Evolutionary conservation across 2,329 filamentous ascomycete species (phyloP).

Genomic region (Byssochlamys sp.): DNA sequence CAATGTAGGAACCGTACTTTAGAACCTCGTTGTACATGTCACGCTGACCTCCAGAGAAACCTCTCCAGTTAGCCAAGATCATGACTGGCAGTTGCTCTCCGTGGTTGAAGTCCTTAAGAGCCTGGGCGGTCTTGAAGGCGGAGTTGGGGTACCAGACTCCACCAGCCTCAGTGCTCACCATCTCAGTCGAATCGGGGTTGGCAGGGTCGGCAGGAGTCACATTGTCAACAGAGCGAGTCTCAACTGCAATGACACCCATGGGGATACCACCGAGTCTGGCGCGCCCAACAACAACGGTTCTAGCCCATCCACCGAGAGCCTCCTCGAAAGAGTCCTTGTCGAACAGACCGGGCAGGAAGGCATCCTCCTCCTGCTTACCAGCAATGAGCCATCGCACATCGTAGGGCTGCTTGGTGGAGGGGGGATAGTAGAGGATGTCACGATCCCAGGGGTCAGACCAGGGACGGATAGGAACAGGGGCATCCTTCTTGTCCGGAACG

Average conservation of each 20-base stretch:
- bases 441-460: constrained; percentile 84
- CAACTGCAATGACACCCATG: constrained; percentile 94
- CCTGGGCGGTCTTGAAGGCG: constrained; percentile 97
- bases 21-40: constrained; percentile 99
- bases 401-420: constrained; percentile 74
- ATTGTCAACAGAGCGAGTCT: constrained; percentile 93
- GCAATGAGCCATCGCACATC: constrained; percentile 90
- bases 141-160: constrained; percentile 99
- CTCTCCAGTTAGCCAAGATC: constrained; percentile 99
- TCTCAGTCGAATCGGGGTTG: constrained; percentile 96
- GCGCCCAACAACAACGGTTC: constrained; percentile 90
- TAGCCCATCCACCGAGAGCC: constrained; percentile 90
- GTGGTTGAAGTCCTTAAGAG: constrained; percentile 97
- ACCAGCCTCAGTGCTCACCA: constrained; percentile 86
- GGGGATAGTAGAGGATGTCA: constrained; percentile 71
- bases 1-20: constrained; percentile 98
- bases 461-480: constrained; percentile 83
- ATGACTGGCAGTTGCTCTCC: constrained; percentile 96
- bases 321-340: constrained; percentile 96
- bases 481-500: constrained; percentile 88
- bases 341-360: constrained; percentile 84
- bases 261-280: constrained; percentile 94
- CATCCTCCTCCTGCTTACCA: constrained; percentile 72
- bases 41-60: constrained; percentile 97
- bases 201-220: constrained; percentile 91